Percentiles rank a stretch among this genome's conserved stretches.
Evolutionary conservation across 2,329 filamentous ascomycete species (phyloP).

Genomic region (Rhynchosporium agropyri): DNA sequence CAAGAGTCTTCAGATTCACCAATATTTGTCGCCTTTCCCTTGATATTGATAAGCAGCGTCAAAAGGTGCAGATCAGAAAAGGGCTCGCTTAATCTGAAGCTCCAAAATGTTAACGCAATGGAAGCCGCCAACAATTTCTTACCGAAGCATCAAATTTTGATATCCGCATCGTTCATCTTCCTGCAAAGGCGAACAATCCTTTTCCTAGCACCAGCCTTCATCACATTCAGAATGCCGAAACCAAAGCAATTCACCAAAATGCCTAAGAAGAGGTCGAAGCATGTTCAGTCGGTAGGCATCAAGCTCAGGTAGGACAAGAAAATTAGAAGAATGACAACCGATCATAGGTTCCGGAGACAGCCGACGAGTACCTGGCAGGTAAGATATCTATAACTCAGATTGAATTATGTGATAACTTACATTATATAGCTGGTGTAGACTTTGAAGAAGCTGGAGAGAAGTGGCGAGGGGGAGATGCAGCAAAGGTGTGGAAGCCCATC

Average conservation of each 20-base stretch:
- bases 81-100: slow-evolving; percentile 4
- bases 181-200: not conserved
- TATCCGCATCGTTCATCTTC: not conserved
- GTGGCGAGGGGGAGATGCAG: slow-evolving; percentile 71
- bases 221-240: slow-evolving; percentile 34
- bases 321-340: slow-evolving; percentile 19
- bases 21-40: not conserved
- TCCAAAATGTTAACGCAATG: not conserved
- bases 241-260: slow-evolving; percentile 44
- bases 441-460: slow-evolving; percentile 74
- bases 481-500: slow-evolving; percentile 47
- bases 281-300: slow-evolving; percentile 35
- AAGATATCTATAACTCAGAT: slow-evolving; percentile 25
- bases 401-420: slow-evolving; percentile 22
- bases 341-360: slow-evolving; percentile 56
- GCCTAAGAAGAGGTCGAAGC: slow-evolving; percentile 46
- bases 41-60: not conserved
- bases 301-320: not conserved
- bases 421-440: slow-evolving; percentile 60
- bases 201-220: not conserved
- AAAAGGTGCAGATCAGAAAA: not conserved
- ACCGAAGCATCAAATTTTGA: not conserved
- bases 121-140: not conserved
- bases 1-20: not conserved
- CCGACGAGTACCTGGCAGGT: slow-evolving; percentile 69